Conservation (phyloP, 2,329 filamentous ascomycete species). For the Fusarium sp. region DNA sequence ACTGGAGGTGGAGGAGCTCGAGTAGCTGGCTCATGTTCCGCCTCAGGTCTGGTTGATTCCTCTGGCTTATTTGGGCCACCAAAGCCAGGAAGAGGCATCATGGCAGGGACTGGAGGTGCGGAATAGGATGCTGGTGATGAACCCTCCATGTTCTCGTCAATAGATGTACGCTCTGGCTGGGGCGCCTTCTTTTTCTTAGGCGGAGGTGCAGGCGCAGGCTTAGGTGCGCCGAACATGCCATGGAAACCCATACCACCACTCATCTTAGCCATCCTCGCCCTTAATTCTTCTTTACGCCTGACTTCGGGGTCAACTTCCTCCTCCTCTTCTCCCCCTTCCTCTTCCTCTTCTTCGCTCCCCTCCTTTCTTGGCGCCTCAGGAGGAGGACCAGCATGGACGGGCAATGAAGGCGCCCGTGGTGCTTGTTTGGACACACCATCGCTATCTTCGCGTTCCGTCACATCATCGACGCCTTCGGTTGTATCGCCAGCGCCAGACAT, state of each 20-base stretch:
- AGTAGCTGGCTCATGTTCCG: conserved; percentile 51
- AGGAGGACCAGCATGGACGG: conserved; percentile 43
- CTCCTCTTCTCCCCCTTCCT: conserved; percentile 74
- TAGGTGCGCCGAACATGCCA: conserved; percentile 86
- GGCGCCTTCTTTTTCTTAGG: conserved; percentile 67
- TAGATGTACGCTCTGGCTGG: conserved; percentile 57
- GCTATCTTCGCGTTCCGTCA: conserved; percentile 79
- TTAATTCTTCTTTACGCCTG: conserved; percentile 85
- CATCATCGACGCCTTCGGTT: conserved; percentile 71
- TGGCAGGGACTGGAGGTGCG: conserved; percentile 68
- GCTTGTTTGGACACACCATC: conserved; percentile 68
- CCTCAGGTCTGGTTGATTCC: conserved; percentile 55
- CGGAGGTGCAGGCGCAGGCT: conserved; percentile 70
- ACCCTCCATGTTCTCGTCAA: conserved; percentile 61
- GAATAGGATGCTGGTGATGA: conserved; percentile 58
- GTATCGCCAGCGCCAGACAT: conserved; percentile 75
- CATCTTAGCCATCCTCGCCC: conserved; percentile 98
- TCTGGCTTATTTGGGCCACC: conserved; percentile 66
- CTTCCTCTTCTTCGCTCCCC: conserved; percentile 71
- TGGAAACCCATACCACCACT: conserved; percentile 97
- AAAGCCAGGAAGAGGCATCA: conserved; percentile 81
- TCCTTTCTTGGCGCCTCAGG: conserved; percentile 53
- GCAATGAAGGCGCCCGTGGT: conserved; percentile 57
- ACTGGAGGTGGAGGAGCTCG: conserved; percentile 50
- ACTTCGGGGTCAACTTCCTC: conserved; percentile 91